phyloP scores from a whole-genome alignment of 2,329 filamentous ascomycete genomes.

The Cladophialophora chaetospira region DNA sequence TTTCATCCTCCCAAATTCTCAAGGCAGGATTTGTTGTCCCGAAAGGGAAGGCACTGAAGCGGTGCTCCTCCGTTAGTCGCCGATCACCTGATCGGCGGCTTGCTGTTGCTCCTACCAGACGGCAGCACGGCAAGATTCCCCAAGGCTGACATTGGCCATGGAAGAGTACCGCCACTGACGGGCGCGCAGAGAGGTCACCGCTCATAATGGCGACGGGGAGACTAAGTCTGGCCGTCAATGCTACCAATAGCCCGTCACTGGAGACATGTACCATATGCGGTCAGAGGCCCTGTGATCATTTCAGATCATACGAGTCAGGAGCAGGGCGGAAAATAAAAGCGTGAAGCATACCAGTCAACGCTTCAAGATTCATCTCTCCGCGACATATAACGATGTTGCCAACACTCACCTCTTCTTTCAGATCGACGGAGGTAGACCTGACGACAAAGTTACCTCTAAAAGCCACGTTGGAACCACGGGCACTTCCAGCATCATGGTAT shows the following conservation, averaged over 20 bases:
- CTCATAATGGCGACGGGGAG: not conserved
- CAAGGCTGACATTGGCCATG: not conserved
- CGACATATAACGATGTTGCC: not conserved
- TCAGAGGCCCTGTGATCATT: not conserved
- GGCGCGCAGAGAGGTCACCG: not conserved
- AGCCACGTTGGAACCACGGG: not conserved
- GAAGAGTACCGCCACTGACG: not conserved
- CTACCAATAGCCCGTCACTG: not conserved
- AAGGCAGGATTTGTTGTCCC: not conserved
- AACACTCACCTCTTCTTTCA: not conserved
- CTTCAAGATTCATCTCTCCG: not conserved
- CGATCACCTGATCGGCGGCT: not conserved
- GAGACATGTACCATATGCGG: not conserved
- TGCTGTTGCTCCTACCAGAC: not conserved
- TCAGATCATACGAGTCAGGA: not conserved
- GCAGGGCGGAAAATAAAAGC: not conserved
- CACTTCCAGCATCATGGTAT: constrained; percentile 55
- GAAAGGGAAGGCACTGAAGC: not conserved
- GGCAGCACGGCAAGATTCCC: not conserved
- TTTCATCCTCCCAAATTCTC: too few species aligned
- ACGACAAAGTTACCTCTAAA: not conserved
- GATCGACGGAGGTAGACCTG: not conserved
- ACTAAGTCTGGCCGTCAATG: not conserved
- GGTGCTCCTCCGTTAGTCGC: not conserved
- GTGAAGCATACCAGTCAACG: not conserved